Percentiles rank a stretch among this genome's conserved stretches.
phyloP scores from a whole-genome alignment of 352 stramenopile genomes.

The Globisporangium cederbergense region DNA sequence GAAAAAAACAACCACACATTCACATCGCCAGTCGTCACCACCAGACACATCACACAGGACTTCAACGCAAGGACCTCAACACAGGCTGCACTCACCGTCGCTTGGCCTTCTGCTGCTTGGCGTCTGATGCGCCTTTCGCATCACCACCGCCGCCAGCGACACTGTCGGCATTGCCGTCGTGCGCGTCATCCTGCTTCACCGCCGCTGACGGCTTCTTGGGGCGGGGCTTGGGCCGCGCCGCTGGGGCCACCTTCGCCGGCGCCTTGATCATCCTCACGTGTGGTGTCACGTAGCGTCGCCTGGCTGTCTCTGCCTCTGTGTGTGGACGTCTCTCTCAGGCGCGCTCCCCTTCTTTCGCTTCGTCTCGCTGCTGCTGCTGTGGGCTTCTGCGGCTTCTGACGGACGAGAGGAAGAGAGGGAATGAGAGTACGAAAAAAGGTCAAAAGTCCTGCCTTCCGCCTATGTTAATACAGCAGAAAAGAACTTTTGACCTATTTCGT shows the following conservation, averaged over 20 bases:
- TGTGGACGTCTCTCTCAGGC: neutral
- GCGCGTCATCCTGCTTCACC: slow-evolving; percentile 14
- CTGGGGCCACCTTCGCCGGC: neutral
- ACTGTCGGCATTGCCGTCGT: slow-evolving; percentile 1
- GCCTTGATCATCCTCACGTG: slow-evolving; percentile 18
- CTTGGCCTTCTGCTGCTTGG: slow-evolving; percentile 38
- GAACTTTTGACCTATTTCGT: too few species aligned
- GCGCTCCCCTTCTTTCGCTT: neutral
- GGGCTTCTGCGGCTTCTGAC: neutral
- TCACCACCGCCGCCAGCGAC: neutral
- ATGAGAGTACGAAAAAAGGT: neutral
- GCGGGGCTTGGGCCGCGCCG: slow-evolving; percentile 12
- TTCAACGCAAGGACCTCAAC: neutral
- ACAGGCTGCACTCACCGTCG: slow-evolving; percentile 21
- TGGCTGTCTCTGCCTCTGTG: neutral
- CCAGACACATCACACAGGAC: too few species aligned
- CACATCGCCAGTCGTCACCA: neutral
- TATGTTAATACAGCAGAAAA: too few species aligned
- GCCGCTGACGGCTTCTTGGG: slow-evolving; percentile 16
- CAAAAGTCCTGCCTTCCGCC: too few species aligned
- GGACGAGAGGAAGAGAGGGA: slow-evolving; percentile 3
- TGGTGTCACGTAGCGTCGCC: too few species aligned
- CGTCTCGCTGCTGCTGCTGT: neutral
- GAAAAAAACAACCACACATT: neutral
- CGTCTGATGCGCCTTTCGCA: slow-evolving; percentile 14